Evolutionary conservation across 306 rosid genomes (phyloP).

Genomic region (Casuarina glauca): DNA sequence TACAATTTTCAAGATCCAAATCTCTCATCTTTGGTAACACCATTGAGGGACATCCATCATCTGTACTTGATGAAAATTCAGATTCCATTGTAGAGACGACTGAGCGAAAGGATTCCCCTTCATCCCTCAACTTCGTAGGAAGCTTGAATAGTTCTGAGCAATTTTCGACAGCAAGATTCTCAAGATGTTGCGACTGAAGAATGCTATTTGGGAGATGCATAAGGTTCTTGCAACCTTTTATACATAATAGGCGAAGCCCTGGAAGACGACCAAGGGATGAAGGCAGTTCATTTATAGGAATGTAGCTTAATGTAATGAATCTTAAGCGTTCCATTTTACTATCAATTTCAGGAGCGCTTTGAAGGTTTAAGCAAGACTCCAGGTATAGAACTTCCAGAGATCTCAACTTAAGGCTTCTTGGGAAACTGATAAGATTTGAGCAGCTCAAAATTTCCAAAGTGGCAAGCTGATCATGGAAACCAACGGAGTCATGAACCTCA

Average conservation of each 20-base stretch:
- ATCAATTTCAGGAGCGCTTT: not conserved
- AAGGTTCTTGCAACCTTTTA: not conserved
- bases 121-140: not conserved
- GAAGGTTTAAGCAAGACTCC: not conserved
- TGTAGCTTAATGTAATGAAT: not conserved
- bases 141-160: too few species aligned
- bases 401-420: not conserved
- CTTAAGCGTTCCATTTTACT: not conserved
- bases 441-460: constrained; percentile 10
- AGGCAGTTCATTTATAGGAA: not conserved
- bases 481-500: constrained; percentile 24
- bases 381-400: not conserved
- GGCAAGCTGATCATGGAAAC: constrained; percentile 20
- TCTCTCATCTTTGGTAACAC: not conserved
- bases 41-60: not conserved
- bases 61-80: not conserved
- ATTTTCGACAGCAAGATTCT: not conserved
- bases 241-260: not conserved
- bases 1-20: not conserved
- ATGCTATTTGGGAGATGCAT: not conserved
- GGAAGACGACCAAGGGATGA: not conserved
- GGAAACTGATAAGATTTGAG: constrained; percentile 7
- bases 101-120: not conserved
- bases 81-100: not conserved
- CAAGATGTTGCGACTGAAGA: not conserved